Evolutionary conservation across 1,284 basidiomycete genomes (phyloP).

Genomic region (Abortiporus biennis): DNA sequence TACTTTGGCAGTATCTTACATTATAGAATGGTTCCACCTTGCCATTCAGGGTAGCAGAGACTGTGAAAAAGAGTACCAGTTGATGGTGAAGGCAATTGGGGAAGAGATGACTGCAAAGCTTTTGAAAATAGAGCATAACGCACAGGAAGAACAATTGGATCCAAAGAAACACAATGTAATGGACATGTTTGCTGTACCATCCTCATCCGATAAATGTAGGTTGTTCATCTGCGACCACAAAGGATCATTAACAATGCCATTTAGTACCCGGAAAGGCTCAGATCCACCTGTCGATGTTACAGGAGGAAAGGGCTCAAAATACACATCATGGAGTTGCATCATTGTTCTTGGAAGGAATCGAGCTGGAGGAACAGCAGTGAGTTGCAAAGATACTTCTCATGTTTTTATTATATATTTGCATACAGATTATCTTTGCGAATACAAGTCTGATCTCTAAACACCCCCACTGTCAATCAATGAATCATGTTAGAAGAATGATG

Average conservation of each 20-base stretch:
- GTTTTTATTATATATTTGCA: no score
- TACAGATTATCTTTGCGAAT: no score
- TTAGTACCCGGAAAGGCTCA: not conserved
- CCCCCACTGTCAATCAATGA: not conserved
- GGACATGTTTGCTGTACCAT: not conserved
- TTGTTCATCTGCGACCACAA: not conserved
- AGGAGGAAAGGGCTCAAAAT: not conserved
- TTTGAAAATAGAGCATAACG: not conserved
- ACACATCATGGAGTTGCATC: not conserved
- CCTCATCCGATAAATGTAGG: not conserved
- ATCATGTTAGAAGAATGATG: not conserved
- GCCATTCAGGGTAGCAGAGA: not conserved
- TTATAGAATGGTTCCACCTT: not conserved
- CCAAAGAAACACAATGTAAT: not conserved
- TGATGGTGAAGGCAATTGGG: not conserved
- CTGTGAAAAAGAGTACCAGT: not conserved
- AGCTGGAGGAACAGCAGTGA: not conserved
- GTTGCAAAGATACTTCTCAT: not conserved
- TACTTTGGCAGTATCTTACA: not conserved
- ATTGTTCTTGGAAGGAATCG: not conserved
- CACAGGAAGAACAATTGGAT: not conserved
- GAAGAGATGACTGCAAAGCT: not conserved
- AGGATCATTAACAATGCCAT: not conserved
- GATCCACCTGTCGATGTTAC: not conserved
- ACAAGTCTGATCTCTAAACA: no score